Base-by-base conservation (phyloP, 1,139 yeast genomes). In the Ogataea hybrid region DNA sequence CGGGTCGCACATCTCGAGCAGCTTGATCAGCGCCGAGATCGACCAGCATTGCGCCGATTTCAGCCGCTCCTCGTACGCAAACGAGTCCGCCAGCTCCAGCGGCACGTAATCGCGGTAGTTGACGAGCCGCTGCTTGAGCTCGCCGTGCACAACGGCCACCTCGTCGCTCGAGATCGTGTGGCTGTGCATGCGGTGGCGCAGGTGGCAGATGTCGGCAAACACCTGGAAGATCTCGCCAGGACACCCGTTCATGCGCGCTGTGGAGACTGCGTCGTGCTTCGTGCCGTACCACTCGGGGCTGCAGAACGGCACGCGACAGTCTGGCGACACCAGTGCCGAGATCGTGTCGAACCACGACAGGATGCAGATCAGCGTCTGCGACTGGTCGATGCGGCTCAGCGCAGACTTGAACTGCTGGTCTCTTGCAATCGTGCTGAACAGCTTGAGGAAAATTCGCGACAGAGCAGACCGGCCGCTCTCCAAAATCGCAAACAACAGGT, bases 301-400 rank as follows among this genome's bases (percentile, higher is more conserved):
- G 55, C 79, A 73, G 48, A 61, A 74, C 0, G 81, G 81, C 20
- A 71, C 49, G 16, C 81, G 58, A 47, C 74, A 74, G 55, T 75
- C 81, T 0, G 80, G 76, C 1, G 79, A 71, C 1, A 71, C 74
- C n/a, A 75, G 61, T 1, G 81, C 77, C 29, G 74, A 60, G 2
- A 75, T 72, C 0, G 81, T 75, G 51, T 76, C 81, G 54, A 73
- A 75, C 81, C 81, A 75, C 1, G 79, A 69, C 5, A 76, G 53
- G 11, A 73, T 76, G 14, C 75, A 75, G 10, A 73, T 67, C 29
- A 75, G 53, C 0, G 67, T 56, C 4, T 75, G 70, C 18, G 71
- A 65, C 48, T 73, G 76, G 47, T 71, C 73, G 20, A 72, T 74
- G 35, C 65, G 68, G 14, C 66, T 66, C 50, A 69, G 43, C 6